Evolutionary conservation across 306 rosid species (phyloP), one percentile per base, ranked within the genome.

Genomic region (Vachellia pachyceras): DNA sequence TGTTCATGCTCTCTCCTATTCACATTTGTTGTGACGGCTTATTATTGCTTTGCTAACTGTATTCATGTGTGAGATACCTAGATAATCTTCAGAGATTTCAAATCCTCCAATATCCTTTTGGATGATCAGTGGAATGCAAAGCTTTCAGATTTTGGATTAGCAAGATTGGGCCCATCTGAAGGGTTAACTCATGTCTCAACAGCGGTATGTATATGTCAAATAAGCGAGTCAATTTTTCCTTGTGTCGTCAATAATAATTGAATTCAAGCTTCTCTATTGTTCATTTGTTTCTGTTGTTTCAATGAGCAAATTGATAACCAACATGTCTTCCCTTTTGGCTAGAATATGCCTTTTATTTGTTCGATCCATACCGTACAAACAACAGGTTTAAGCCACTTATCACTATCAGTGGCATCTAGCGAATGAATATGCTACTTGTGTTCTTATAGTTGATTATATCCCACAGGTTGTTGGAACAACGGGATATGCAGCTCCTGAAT

Each of bases 401-500:
- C 54, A 73, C 22, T 44, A 60, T 75, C 54, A 73, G 46, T 63
- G 29, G 69, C 37, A 65, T 68, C 42, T 10, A 11, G 71, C 77
- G 64, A 80, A 60, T 58, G 47, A 78, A 69, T 82, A 60, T 33
- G 18, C 23, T 22, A 57, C 84, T 71, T 41, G 72, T 70, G 73
- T 76, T 82, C 33, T 79, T 79, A 61, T 63, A 76, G 54, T 70
- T 84, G 84, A 76, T 82, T 61, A 42, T 76, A 64, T 83, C 77
- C 77, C 79, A 63, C 84, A 95, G 99, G 92, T 90, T 80, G 98
- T 93, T 40, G 99, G 99, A 89, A 95, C 99, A 20, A 88, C 89
- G 92, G 99, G 99, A 52, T 95, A 95, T 80, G 97, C 99, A 69
- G 97, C 99, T 84, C 99, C 99, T 3, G 99, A 95, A 77, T 95